Conservation (phyloP, 2,329 filamentous ascomycete species). For the Pseudogymnoascus verrucosus region DNA sequence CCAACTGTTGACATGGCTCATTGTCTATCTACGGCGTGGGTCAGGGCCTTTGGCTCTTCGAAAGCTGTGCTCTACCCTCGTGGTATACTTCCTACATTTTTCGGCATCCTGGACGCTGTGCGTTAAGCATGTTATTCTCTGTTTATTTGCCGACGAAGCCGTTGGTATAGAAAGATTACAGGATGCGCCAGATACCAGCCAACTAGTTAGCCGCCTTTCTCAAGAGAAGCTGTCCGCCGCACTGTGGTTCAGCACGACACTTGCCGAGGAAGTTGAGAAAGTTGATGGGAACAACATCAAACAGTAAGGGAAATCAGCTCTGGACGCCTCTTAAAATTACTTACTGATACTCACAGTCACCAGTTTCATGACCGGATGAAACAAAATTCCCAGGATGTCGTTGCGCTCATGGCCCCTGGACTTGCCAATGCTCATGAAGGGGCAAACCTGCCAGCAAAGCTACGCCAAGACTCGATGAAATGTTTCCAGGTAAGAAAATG, state of each 20-base stretch:
- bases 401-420: conserved; percentile 37
- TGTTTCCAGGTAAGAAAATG: conserved; percentile 49
- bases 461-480: conserved; percentile 48
- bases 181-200: conserved; percentile 34
- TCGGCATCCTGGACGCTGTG: conserved; percentile 59
- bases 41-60: conserved; percentile 55
- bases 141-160: conserved; percentile 41
- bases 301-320: conserved; percentile 34
- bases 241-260: conserved; percentile 55
- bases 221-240: conserved; percentile 46
- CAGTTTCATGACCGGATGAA: conserved; percentile 44
- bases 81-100: conserved; percentile 67
- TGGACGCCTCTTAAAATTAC: conserved; percentile 8
- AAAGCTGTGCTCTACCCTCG: conserved; percentile 71
- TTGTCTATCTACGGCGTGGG: conserved; percentile 43
- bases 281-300: conserved; percentile 54
- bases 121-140: conserved; percentile 54
- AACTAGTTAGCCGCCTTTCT: conserved; percentile 39
- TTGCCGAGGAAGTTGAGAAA: conserved; percentile 62
- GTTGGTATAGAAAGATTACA: conserved; percentile 42
- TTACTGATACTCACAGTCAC: conserved; percentile 22
- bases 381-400: conserved; percentile 42
- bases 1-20: conserved; percentile 55
- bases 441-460: conserved; percentile 33
- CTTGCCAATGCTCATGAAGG: conserved; percentile 33